A percentile compares a stretch with the other conserved stretches of the same genome.
phyloP scores from a whole-genome alignment of 331 rosid genomes.

The Spiraea crenata region DNA sequence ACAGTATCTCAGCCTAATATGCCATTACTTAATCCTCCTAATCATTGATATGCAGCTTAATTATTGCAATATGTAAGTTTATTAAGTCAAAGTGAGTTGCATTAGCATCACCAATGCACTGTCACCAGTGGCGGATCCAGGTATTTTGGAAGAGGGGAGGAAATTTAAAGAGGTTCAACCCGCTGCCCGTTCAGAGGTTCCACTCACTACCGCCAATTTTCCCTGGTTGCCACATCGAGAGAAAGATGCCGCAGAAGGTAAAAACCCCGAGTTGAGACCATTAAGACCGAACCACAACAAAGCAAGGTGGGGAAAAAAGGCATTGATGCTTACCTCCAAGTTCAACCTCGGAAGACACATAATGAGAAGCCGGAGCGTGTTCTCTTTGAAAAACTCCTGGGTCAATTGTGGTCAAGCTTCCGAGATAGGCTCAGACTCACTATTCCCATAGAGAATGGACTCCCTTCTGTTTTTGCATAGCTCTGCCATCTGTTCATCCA shows the following conservation, averaged over 20 bases:
- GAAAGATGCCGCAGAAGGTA: too few relatives aligned
- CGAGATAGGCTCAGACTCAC: constrained; percentile 76
- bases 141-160: too few relatives aligned
- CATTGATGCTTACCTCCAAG: constrained; percentile 62
- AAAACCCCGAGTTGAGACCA: constrained; percentile 5
- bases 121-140: too few relatives aligned
- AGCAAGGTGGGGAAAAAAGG: background rate
- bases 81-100: background rate
- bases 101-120: background rate
- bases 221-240: too few relatives aligned
- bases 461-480: constrained; percentile 67
- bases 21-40: background rate
- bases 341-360: constrained; percentile 77
- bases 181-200: too few relatives aligned
- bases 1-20: background rate
- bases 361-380: constrained; percentile 65
- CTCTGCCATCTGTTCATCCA: constrained; percentile 57
- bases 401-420: constrained; percentile 93
- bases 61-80: background rate
- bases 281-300: background rate
- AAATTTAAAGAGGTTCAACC: too few relatives aligned
- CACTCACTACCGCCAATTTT: too few relatives aligned
- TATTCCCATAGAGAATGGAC: constrained; percentile 80
- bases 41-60: background rate
- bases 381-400: constrained; percentile 79